Conservation (phyloP, 75 land plant species). For the Picea glauca region DNA sequence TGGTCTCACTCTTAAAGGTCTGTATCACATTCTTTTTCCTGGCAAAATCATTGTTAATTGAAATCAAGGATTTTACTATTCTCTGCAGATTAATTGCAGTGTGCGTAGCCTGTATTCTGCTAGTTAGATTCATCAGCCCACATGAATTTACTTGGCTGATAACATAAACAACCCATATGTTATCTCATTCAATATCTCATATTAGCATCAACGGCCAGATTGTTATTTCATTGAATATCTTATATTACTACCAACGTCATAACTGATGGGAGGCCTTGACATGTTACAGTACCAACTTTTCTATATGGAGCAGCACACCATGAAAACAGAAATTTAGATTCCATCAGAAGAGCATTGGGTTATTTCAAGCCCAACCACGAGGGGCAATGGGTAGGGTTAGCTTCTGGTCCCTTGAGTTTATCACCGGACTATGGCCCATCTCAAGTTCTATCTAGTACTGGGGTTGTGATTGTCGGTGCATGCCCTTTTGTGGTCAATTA, state of each 20-base stretch:
- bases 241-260: not conserved
- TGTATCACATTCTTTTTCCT: not conserved
- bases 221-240: not conserved
- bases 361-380: conserved; percentile 66
- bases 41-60: no score
- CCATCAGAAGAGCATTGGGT: conserved; percentile 71
- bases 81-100: no score
- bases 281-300: conserved; percentile 59
- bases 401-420: conserved; percentile 18
- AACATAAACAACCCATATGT: no score
- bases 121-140: no score
- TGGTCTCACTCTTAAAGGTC: conserved; percentile 51
- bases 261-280: not conserved
- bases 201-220: no score
- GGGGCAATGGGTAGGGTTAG: conserved; percentile 64
- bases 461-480: conserved; percentile 82
- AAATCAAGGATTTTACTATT: no score
- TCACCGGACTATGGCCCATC: conserved; percentile 73
- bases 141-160: no score
- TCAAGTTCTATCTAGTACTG: not conserved
- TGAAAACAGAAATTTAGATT: conserved; percentile 47
- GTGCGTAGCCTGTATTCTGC: no score
- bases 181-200: no score
- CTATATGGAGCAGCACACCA: conserved; percentile 82
- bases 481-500: conserved; percentile 86